Evolutionary conservation across 139 green algal species (phyloP).

Genomic region (Asterochloris erici): DNA sequence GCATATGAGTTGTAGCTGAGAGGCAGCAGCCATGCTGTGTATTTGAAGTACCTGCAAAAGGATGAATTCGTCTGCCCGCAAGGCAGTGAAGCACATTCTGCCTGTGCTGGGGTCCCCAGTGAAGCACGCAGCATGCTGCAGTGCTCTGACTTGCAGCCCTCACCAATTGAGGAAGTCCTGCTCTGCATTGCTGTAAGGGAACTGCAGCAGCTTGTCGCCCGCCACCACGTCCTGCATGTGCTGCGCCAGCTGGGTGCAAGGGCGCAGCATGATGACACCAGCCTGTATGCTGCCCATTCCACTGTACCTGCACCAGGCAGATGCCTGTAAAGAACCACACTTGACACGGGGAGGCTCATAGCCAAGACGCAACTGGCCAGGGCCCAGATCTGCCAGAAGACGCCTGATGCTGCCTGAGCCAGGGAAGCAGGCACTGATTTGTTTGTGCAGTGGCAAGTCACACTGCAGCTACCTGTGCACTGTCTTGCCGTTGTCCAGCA

Average conservation of each 20-base stretch:
- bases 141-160: no score
- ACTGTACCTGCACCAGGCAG: conserved; percentile 1
- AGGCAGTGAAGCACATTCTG: no score
- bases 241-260: neutral
- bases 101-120: no score
- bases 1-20: conserved; percentile 7
- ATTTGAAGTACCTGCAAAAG: conserved; percentile 15
- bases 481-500: conserved; percentile 13
- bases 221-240: conserved; percentile 4
- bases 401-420: neutral
- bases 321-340: neutral
- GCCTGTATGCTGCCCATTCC: conserved; percentile 10
- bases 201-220: neutral
- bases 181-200: conserved; percentile 17
- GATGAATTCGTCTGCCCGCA: no score
- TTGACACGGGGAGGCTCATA: neutral
- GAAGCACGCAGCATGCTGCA: no score
- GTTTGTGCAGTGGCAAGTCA: neutral
- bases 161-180: conserved; percentile 8
- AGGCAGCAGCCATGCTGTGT: conserved; percentile 1
- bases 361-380: neutral
- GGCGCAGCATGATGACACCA: conserved; percentile 4
- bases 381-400: neutral
- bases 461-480: conserved; percentile 6
- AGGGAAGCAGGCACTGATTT: neutral